phyloP scores from a whole-genome alignment of 106 monocot species.

The Cymbidium sinense region DNA sequence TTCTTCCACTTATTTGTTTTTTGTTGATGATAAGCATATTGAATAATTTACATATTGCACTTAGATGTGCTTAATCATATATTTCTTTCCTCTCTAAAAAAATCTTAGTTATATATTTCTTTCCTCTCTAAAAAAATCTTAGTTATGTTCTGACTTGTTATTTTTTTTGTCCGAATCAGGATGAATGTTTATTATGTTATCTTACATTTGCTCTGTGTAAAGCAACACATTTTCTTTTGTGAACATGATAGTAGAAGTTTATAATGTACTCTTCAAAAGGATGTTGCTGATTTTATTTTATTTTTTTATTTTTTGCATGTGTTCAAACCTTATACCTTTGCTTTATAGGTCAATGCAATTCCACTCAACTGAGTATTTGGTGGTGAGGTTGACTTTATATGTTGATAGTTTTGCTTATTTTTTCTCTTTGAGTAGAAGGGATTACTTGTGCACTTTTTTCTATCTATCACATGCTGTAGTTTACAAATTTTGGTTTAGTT shows the following conservation, averaged over 20 bases:
- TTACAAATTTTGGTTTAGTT: neutral
- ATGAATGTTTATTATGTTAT: too few relatives aligned
- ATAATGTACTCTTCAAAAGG: neutral
- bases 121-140: neutral
- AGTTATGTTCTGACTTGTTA: neutral
- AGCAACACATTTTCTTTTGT: neutral
- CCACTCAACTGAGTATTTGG: neutral
- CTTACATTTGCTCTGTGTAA: neutral
- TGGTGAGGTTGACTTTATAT: neutral
- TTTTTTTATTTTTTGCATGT: neutral
- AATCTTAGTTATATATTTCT: neutral
- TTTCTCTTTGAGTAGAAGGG: neutral
- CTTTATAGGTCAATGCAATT: neutral
- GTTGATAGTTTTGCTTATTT: neutral
- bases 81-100: neutral
- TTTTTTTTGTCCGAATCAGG: too few relatives aligned
- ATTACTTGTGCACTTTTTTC: neutral
- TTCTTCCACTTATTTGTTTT: neutral
- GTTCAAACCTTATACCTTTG: neutral
- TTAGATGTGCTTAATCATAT: neutral
- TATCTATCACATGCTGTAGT: neutral
- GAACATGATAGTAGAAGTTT: neutral
- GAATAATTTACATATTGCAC: neutral
- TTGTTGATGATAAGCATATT: neutral
- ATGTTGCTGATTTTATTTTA: neutral